Base-by-base conservation (phyloP, 208 protist species). In the Leishmania gerbilli region DNA sequence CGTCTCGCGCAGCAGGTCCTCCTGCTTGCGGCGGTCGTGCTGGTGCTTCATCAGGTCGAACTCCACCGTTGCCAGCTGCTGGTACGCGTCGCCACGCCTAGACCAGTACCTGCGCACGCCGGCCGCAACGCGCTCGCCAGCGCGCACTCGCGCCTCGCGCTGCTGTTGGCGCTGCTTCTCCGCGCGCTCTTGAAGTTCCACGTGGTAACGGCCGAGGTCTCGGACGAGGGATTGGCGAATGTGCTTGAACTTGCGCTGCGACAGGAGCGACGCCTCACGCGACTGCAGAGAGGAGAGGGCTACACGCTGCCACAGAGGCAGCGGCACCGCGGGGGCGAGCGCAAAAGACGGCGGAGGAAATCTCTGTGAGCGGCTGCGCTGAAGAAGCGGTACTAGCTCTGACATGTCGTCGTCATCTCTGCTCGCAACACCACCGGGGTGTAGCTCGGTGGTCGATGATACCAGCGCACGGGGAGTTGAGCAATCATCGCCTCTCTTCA, bases 1-100 rank as follows among this genome's bases (percentile, higher is more conserved):
- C 49, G 92, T 94, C 69, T 95, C 92, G 15, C 84, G 87, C 40
- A 97, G 83, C n/a, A 95, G 72, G 76, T 95, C 92, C 71, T 95
- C 92, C 83, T 95, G 94, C 65, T 92, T 89, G 1, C 84, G 89
- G 45, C 89, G 85, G 69, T 94, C 92, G 77, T 81, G 85, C 37
- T 87, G 81, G 64, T 86, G 89, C 84, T 95, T 95, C 65, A 93
- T 75, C 4, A 90, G 88, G 31, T 96, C 92, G 75, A 96, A 95
- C 83, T 95, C 92, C 2, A 92, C 89, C 45, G 84, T 85, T 55
- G 92, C 51, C 51, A 97, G 65, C 76, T 92, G 89, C 84, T 93
- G 87, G 82, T 88, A 96, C 1, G 80, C 79, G 51, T 96, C 92
- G 17, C 88, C 91, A 21, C 88, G 85, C 13, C 90, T 84, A 7